These are phyloP conservation scores for Clathrospora elynae DNA, from an alignment of 2,329 filamentous ascomycete genomes.

Conservation along the genomic window DNA sequence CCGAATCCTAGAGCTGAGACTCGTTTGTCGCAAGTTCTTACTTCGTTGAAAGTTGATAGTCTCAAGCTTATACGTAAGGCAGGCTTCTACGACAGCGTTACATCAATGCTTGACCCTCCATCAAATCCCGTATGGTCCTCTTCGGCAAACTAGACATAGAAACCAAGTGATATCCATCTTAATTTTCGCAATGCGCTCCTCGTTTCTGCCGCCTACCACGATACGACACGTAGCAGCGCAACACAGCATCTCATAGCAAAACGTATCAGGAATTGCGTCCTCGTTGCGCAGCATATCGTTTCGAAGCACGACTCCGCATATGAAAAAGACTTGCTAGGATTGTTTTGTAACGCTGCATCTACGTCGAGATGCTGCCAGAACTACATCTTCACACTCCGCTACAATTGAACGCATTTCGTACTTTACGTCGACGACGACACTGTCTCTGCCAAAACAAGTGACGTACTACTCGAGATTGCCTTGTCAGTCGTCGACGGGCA, in stretches of 20 bases:
- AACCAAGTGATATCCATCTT: not conserved
- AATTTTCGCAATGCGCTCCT: not conserved
- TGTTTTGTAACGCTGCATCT: constrained; percentile 1
- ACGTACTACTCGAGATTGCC: constrained; percentile 5
- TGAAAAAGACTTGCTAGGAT: not conserved
- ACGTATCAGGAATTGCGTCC: constrained; percentile 1
- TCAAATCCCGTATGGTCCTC: not conserved
- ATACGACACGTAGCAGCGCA: not conserved
- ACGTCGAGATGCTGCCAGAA: constrained; percentile 1
- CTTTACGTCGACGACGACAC: too few species aligned
- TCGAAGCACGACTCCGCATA: not conserved
- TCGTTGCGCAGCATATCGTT: not conserved
- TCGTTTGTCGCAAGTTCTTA: too few species aligned
- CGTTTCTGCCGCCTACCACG: not conserved
- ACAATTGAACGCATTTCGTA: too few species aligned
- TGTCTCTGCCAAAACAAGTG: too few species aligned
- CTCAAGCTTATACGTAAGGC: too few species aligned
- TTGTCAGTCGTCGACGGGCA: constrained; percentile 11
- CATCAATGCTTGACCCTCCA: too few species aligned
- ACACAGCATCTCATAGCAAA: not conserved
- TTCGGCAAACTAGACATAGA: not conserved
- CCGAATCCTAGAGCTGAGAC: too few species aligned
- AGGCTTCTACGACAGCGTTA: too few species aligned
- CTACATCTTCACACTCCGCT: not conserved
- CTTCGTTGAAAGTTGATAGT: too few species aligned